Conservation (phyloP, 441 rosid species). For the Theobroma grandiflorum region DNA sequence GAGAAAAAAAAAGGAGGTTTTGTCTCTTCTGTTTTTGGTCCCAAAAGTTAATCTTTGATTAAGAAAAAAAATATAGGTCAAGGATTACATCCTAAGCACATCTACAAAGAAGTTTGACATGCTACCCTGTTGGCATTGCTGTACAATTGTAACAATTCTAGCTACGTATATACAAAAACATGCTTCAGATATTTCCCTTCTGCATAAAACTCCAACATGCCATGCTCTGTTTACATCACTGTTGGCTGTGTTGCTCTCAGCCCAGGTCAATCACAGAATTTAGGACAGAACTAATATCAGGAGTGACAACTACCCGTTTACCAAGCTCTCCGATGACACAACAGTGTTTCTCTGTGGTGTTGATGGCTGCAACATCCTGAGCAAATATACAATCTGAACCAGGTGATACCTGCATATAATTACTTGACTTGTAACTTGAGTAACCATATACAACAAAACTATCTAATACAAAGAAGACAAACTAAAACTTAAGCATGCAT, state of each 20-base stretch:
- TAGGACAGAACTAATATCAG: slow-evolving; percentile 59
- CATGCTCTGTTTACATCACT: slow-evolving; percentile 13
- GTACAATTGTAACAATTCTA: slow-evolving; percentile 4
- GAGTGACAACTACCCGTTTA: slow-evolving; percentile 58
- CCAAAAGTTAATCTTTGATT: too few species aligned
- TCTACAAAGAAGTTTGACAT: not conserved
- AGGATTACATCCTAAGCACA: not conserved
- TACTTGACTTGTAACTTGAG: not conserved
- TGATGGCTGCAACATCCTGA: slow-evolving; percentile 58
- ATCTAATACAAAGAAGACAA: not conserved
- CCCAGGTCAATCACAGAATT: slow-evolving; percentile 39
- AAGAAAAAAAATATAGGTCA: not conserved
- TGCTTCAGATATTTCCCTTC: slow-evolving; percentile 10
- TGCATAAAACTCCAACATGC: slow-evolving; percentile 10
- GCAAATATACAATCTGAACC: slow-evolving; percentile 53
- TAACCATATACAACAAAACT: not conserved
- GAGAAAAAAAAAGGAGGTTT: too few species aligned
- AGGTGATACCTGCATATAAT: slow-evolving; percentile 66
- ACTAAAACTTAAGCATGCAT: not conserved
- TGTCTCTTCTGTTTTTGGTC: too few species aligned
- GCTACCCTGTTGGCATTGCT: not conserved
- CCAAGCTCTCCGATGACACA: slow-evolving; percentile 56
- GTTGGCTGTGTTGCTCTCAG: slow-evolving; percentile 24
- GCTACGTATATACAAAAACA: not conserved
- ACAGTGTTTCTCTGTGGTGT: slow-evolving; percentile 48